Conservation (phyloP, 2,329 filamentous ascomycete genomes). For the Dryadomyces quercivorus region DNA sequence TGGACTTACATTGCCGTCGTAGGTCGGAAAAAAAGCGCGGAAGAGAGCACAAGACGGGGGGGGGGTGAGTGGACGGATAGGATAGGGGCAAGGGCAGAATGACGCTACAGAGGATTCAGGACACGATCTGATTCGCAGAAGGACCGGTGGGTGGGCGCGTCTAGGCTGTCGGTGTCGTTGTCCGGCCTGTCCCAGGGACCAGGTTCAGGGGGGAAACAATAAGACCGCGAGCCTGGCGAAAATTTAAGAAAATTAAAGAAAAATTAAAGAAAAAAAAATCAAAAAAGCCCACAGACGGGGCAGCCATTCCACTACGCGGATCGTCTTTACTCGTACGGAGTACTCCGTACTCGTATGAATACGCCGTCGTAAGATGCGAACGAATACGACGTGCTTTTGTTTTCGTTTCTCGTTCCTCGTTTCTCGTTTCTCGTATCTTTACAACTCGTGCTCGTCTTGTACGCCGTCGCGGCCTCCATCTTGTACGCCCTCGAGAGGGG, state of each 20-base stretch:
- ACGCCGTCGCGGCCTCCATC: background rate
- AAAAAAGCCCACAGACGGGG: too few species aligned
- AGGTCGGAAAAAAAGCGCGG: background rate
- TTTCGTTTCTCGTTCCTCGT: too few species aligned
- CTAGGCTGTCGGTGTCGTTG: background rate
- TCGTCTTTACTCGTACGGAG: background rate
- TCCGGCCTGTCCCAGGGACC: background rate
- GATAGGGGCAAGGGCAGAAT: slow-evolving; percentile 1
- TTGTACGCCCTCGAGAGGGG: background rate
- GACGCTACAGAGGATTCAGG: background rate
- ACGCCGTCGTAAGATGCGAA: too few species aligned
- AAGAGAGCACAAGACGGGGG: background rate
- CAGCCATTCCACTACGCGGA: background rate
- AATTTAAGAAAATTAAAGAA: background rate
- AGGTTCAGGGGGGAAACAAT: slow-evolving; percentile 1
- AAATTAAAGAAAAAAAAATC: background rate
- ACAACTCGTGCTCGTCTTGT: too few species aligned
- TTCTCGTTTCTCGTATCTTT: too few species aligned
- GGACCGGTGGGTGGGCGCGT: background rate
- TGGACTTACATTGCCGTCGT: too few species aligned
- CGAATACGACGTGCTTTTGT: too few species aligned
- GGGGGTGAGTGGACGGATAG: background rate
- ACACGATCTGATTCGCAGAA: background rate
- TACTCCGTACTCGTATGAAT: background rate
- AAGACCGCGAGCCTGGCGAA: slow-evolving; percentile 1